phyloP scores from a whole-genome alignment of 805 yeast genomes.

The Yarrowia deformans region DNA sequence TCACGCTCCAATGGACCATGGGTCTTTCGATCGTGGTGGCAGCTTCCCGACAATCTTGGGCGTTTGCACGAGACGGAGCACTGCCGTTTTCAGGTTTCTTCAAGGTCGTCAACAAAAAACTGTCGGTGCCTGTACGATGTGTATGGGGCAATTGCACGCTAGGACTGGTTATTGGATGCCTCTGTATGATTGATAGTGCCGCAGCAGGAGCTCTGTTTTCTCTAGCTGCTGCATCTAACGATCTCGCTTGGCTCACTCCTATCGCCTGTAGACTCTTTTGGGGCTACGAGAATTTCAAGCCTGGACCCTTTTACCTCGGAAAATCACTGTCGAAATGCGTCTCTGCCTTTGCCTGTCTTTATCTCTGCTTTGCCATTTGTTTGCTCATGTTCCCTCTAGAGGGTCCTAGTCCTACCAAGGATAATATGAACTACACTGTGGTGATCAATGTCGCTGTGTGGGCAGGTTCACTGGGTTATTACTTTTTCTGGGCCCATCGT shows the following conservation, averaged over 20 bases:
- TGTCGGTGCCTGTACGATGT: not conserved
- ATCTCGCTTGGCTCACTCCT: not conserved
- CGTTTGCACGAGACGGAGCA: slow-evolving; percentile 16
- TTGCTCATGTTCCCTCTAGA: slow-evolving; percentile 5
- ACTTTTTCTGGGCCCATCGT: slow-evolving; percentile 1
- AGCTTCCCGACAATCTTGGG: not conserved
- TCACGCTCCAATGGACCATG: slow-evolving; percentile 7
- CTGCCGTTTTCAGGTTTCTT: not conserved
- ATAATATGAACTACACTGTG: slow-evolving; percentile 3
- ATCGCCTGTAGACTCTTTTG: not conserved
- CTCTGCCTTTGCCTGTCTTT: not conserved
- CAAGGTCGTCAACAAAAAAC: not conserved
- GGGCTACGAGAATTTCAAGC: slow-evolving; percentile 3
- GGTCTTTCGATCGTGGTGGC: not conserved
- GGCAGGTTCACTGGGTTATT: not conserved
- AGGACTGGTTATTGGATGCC: not conserved
- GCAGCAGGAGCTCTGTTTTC: slow-evolving; percentile 1
- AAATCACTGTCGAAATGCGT: not conserved
- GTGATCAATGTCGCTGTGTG: not conserved
- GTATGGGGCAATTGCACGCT: slow-evolving; percentile 14
- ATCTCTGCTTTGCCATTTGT: not conserved
- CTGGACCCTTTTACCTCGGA: slow-evolving; percentile 1
- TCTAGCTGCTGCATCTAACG: slow-evolving; percentile 5
- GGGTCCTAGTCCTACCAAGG: not conserved
- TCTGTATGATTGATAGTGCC: slow-evolving; percentile 2